These are phyloP conservation scores for Tirmania nivea DNA, from an alignment of 495 filamentous ascomycete species.

Conservation along the genomic window DNA sequence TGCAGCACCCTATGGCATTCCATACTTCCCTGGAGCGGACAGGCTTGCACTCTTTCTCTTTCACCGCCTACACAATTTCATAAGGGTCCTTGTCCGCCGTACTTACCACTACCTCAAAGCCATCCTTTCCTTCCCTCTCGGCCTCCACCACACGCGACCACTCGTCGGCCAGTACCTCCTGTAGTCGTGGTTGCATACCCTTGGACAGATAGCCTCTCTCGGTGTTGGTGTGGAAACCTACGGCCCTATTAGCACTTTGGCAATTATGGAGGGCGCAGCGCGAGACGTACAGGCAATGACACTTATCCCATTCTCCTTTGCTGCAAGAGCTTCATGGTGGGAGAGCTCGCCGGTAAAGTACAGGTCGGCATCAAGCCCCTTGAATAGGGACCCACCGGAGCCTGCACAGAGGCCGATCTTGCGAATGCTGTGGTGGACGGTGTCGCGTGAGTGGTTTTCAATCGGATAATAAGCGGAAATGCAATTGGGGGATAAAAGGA, in stretches of 20 bases:
- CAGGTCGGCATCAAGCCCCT: constrained; percentile 46
- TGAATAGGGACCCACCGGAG: constrained; percentile 52
- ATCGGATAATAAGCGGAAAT: too few species aligned
- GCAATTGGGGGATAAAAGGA: too few species aligned
- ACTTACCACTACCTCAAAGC: constrained; percentile 47
- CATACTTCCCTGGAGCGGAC: too few species aligned
- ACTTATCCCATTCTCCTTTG: constrained; percentile 66
- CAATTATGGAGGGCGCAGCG: not conserved
- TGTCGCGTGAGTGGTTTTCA: too few species aligned
- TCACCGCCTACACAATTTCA: constrained; percentile 30
- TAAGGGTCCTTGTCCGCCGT: constrained; percentile 61
- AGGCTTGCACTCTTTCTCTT: too few species aligned
- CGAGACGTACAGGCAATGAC: constrained; percentile 36
- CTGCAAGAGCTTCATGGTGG: constrained; percentile 73
- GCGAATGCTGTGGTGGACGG: constrained; percentile 2
- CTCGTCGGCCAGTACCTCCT: constrained; percentile 30
- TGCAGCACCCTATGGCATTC: too few species aligned
- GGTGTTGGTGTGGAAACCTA: constrained; percentile 73
- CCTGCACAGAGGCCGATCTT: constrained; percentile 33
- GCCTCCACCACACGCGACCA: constrained; percentile 28
- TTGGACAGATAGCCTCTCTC: constrained; percentile 59
- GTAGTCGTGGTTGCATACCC: constrained; percentile 44
- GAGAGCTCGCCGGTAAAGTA: constrained; percentile 81
- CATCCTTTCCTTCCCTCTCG: constrained; percentile 19
- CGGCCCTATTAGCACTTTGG: not conserved